Base-by-base conservation (phyloP, 148 eudicot genomes). In the Dysphania ambrosioides region DNA sequence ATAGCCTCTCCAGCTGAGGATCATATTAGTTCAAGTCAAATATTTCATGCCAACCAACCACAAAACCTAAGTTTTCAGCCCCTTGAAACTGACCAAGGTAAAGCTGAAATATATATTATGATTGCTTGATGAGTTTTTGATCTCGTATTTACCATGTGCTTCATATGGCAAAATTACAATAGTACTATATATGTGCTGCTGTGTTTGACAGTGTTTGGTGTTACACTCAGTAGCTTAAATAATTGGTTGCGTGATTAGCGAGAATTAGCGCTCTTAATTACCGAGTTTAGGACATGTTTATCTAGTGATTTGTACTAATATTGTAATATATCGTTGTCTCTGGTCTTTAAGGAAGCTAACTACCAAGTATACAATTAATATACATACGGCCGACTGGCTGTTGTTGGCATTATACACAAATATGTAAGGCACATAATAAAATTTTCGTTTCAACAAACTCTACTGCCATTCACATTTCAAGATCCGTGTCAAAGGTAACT, bases 31-130 rank as follows among this genome's bases (percentile, higher is more conserved):
- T 16, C 77, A 8, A 16, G 51, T n/a, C 70, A 53, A 16, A 11
- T 56, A 16, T 26, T 66, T 53, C 71, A 65, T 75, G 71, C 63
- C 53, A 75, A 75, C 51, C 71, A 57, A 66, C 78, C 69, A 11
- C 69, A 73, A 62, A 65, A 42, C 44, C 21, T 42, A 1, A 32
- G n/a, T 30, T 63, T 53, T 73, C 77, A 73, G 21, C 59, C 70
- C 18, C 59, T 63, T 41, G 60, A 44, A 49, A 18, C 44, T 47
- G 4, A 29, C n/a, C 77, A 73, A 73, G 77, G 75, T 72, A 72
- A 8, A 34, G 6, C 19, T 32, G 0, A 63, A n/a, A 16, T 32
- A 2, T n/a, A n/a, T 24, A 27, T 27, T n/a, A 19, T 47, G 26
- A 19, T 30, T 44, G 1, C 15, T 27, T 12, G 4, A 11, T 42